Conservation (phyloP, 352 stramenopile species). For the Pythium rishiriense region DNA sequence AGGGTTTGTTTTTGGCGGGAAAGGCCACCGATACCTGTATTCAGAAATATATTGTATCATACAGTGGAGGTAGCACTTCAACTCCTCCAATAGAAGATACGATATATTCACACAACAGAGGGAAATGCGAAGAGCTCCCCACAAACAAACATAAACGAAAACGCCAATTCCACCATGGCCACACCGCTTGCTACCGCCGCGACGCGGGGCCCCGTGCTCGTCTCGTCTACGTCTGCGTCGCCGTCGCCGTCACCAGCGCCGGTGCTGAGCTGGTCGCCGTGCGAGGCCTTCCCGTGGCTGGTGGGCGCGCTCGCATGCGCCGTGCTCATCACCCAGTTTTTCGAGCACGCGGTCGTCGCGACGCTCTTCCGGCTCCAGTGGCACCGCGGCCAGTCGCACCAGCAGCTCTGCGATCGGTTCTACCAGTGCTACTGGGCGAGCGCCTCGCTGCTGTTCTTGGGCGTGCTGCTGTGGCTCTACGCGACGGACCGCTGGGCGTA, state of each 20-base stretch:
- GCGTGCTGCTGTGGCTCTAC: constrained; percentile 56
- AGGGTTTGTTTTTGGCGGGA: constrained; percentile 3
- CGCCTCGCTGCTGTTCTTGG: constrained; percentile 41
- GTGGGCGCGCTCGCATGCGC: constrained; percentile 40
- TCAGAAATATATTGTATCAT: neutral
- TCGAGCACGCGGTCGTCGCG: constrained; percentile 59
- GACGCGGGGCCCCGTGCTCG: too few species aligned
- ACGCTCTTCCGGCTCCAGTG: constrained; percentile 55
- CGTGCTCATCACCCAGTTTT: constrained; percentile 66
- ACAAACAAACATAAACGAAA: neutral
- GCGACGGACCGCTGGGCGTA: constrained; percentile 50
- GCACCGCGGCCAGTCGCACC: constrained; percentile 36
- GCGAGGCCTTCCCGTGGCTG: constrained; percentile 29
- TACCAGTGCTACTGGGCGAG: constrained; percentile 72
- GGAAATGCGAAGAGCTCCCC: neutral
- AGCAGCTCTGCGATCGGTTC: constrained; percentile 45
- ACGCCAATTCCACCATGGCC: neutral
- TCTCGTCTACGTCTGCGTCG: neutral
- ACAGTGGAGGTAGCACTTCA: neutral
- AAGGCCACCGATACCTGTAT: neutral
- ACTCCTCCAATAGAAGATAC: neutral
- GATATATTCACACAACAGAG: neutral
- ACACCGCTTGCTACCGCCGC: neutral
- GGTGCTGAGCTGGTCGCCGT: constrained; percentile 22
- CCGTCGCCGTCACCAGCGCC: neutral